Evolutionary conservation across 306 rosid genomes (phyloP), one percentile per base, ranked within the genome.

Genomic region (Medicago ruthenica): DNA sequence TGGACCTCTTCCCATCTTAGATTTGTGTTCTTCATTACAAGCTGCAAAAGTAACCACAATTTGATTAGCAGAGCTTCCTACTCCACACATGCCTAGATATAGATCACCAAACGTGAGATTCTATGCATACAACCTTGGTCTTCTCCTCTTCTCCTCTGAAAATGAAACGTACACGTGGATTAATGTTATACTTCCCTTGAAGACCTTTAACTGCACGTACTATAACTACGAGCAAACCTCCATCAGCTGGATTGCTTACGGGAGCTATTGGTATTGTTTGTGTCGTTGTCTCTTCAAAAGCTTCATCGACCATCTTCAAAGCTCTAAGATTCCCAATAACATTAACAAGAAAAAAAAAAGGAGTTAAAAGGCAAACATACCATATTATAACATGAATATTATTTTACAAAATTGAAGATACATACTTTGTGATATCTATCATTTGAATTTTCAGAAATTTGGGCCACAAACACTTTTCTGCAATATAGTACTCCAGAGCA

Each of bases 161-260:
- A 61, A 88, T 81, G 86, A 94, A 22, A 17, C 96, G 81, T 5
- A 71, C 97, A 36, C 75, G 86, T 40, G 98, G 98, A 87, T 91
- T 91, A 36, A 91, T 90, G 73, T 94, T 96, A 85, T 91, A 77
- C 88, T 91, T 94, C 74, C 98, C 98, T 91, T 91, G 96, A 76
- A 94, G 85, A 71, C 91, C 98, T 86, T 91, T 87, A 82, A 87
- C 98, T 86, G 87, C 96, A 47, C 91, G 98, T 81, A 91, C 82
- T 51, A 88, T 74, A 73, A 91, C 84, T 58, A 84, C 91, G 55
- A 94, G 92, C 41, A 86, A 51, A 71, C 97, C 98, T 73, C 97
- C 97, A 74, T 90, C 85, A 7, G 84, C 77, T n/a, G 98, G 97
- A 11, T 96, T 91, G 54, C 94, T 94, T 64, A 81, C 87, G 9